phyloP scores from a whole-genome alignment of 164 flowering plant species.

The Stephania cephalantha region DNA sequence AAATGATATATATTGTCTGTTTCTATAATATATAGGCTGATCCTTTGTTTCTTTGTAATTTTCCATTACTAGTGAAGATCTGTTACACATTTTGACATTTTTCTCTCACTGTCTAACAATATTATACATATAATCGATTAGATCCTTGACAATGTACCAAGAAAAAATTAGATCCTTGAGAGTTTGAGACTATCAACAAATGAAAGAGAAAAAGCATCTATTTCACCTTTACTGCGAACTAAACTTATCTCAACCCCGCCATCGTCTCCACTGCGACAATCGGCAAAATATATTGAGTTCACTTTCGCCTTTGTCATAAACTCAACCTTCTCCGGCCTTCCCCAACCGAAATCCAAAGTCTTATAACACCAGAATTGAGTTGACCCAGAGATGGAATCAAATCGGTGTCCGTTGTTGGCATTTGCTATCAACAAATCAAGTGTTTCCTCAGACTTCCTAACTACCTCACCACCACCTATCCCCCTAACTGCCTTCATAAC shows the following conservation, averaged over 20 bases:
- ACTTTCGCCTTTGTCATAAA: conserved; percentile 12
- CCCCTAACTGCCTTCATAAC: conserved; percentile 18
- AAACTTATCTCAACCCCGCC: conserved; percentile 33
- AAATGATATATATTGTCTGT: too few relatives aligned
- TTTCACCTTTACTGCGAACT: conserved; percentile 11
- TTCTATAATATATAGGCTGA: background rate
- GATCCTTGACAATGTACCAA: too few relatives aligned
- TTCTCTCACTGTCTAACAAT: too few relatives aligned
- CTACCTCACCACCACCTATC: background rate
- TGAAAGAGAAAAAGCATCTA: conserved; percentile 14
- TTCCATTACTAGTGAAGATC: too few relatives aligned
- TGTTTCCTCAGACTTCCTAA: background rate
- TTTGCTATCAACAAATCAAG: too few relatives aligned
- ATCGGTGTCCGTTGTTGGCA: background rate
- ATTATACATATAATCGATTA: too few relatives aligned
- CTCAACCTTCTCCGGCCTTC: conserved; percentile 31
- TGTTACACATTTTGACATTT: too few relatives aligned
- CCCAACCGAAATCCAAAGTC: conserved; percentile 37
- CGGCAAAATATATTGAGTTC: conserved; percentile 20
- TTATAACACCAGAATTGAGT: conserved; percentile 27
- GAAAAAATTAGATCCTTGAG: too few relatives aligned
- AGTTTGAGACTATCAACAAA: too few relatives aligned
- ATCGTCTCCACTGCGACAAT: conserved; percentile 20
- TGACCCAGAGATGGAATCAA: conserved; percentile 19
- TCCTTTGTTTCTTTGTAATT: too few relatives aligned